Conservation (phyloP, 352 stramenopile species). For the Globisporangium rhizosaccharum region DNA sequence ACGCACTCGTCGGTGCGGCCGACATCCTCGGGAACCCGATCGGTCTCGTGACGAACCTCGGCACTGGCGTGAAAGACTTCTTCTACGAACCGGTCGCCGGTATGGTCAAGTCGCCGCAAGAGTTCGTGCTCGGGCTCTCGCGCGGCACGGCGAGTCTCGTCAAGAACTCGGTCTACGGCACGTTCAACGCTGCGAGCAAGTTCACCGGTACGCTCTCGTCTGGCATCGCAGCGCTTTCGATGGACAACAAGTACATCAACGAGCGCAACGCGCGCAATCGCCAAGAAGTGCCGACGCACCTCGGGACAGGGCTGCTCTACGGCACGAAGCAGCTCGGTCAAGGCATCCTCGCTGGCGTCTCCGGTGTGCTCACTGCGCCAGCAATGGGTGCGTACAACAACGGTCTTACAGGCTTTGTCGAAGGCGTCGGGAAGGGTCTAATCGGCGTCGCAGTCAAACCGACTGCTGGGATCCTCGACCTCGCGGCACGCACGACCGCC, state of each 20-base stretch:
- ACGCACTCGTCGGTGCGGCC: constrained; percentile 59
- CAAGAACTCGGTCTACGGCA: constrained; percentile 88
- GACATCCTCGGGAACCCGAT: constrained; percentile 90
- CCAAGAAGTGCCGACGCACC: constrained; percentile 79
- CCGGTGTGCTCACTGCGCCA: constrained; percentile 89
- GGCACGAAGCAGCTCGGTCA: constrained; percentile 90
- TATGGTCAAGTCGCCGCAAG: constrained; percentile 79
- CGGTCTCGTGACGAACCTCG: constrained; percentile 83
- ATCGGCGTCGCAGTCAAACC: constrained; percentile 88
- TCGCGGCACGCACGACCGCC: constrained; percentile 69
- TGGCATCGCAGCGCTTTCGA: constrained; percentile 84
- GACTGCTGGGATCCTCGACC: constrained; percentile 78
- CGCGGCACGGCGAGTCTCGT: constrained; percentile 87
- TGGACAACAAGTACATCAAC: constrained; percentile 88
- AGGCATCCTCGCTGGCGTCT: constrained; percentile 86
- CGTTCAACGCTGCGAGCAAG: constrained; percentile 92
- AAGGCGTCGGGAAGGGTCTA: constrained; percentile 83
- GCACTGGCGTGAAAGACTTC: constrained; percentile 86
- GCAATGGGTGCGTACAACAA: constrained; percentile 87
- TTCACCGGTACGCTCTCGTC: constrained; percentile 91
- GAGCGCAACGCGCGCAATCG: constrained; percentile 70
- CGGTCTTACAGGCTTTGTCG: constrained; percentile 85
- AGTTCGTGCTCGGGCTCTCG: constrained; percentile 86
- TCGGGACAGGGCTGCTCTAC: constrained; percentile 79
- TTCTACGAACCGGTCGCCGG: constrained; percentile 89